Conservation (phyloP, 1,284 basidiomycete genomes). For the Leucoagaricus sp. region DNA sequence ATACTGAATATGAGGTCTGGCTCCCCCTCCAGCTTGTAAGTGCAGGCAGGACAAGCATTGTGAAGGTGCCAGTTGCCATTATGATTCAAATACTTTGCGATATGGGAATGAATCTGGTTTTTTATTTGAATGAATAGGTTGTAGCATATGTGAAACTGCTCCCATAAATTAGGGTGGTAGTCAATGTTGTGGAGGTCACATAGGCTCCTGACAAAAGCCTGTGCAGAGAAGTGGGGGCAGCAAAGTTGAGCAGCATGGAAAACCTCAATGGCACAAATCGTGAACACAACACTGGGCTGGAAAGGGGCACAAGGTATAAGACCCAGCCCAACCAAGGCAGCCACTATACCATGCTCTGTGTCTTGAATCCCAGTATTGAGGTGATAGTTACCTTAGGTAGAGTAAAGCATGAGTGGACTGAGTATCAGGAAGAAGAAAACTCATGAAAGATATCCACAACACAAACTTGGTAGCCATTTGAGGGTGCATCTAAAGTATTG, state of each 20-base stretch:
- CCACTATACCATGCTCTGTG: neutral
- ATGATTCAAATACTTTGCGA: neutral
- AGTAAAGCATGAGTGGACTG: neutral
- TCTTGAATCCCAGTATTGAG: neutral
- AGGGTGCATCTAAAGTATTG: no score
- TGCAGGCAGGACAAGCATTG: conserved; percentile 9
- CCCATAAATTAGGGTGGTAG: neutral
- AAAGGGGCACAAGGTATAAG: conserved; percentile 4
- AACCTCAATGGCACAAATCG: neutral
- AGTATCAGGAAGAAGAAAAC: neutral
- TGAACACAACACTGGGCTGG: neutral
- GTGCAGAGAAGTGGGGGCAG: conserved; percentile 10
- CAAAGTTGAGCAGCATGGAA: neutral
- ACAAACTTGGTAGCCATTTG: neutral
- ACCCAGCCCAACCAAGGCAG: neutral
- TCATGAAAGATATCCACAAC: neutral
- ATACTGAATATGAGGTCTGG: neutral
- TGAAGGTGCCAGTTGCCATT: neutral
- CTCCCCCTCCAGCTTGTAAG: conserved; percentile 4
- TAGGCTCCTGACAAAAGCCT: conserved; percentile 8
- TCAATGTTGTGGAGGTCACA: neutral
- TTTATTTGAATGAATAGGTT: neutral
- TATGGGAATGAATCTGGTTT: neutral
- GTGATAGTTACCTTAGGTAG: neutral
- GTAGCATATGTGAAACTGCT: neutral